Evolutionary conservation across 768 basidiomycete genomes (phyloP).

Genomic region (Hygrocybe punicea): DNA sequence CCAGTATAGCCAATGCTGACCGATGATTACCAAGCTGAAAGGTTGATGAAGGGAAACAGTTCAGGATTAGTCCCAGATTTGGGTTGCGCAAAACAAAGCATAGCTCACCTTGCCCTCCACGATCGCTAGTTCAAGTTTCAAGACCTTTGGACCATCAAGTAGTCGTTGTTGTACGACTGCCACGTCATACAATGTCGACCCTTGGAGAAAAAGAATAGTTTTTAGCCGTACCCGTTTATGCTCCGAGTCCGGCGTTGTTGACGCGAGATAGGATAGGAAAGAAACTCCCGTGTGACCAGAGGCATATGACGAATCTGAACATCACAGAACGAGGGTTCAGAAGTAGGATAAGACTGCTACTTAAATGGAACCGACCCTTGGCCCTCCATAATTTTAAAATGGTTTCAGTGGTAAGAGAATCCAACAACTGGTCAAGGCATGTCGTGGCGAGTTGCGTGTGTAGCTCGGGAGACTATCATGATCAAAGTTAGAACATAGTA

Average conservation of each 20-base stretch:
- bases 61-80: background rate
- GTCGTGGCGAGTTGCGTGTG: conserved; percentile 63
- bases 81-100: conserved; percentile 1
- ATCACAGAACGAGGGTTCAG: background rate
- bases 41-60: background rate
- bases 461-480: conserved; percentile 51
- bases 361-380: conserved; percentile 46
- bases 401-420: conserved; percentile 47
- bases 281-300: conserved; percentile 42
- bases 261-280: conserved; percentile 72
- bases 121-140: conserved; percentile 74
- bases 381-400: conserved; percentile 66
- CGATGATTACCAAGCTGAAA: conserved; percentile 47
- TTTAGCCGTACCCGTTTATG: conserved; percentile 73
- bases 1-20: conserved; percentile 63
- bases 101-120: conserved; percentile 70
- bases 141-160: conserved; percentile 45
- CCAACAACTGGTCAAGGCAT: conserved; percentile 54
- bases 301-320: conserved; percentile 51
- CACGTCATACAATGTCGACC: conserved; percentile 66
- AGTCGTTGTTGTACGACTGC: conserved; percentile 44
- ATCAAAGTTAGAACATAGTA: background rate
- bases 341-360: background rate
- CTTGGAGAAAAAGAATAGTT: conserved; percentile 74
- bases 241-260: conserved; percentile 77